Percentiles rank a stretch among this genome's conserved stretches.
Evolutionary conservation across 805 yeast genomes (phyloP).

Genomic region (Clavispora vitiphila): DNA sequence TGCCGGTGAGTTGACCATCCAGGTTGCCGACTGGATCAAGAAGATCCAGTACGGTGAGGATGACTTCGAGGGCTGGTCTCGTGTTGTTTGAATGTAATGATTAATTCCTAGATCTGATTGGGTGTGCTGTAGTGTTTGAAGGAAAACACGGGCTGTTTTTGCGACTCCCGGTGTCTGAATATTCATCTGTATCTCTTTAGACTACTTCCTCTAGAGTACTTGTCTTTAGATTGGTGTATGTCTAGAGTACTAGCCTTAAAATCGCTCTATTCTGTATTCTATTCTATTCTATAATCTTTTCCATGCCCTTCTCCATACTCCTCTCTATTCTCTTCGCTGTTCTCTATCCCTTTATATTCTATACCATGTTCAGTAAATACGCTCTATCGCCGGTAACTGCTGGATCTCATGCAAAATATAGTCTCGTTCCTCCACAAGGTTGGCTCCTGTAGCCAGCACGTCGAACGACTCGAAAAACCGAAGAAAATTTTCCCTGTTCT

Average conservation of each 20-base stretch:
- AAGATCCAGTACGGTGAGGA: constrained; percentile 86
- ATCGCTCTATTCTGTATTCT: too few species aligned
- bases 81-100: constrained; percentile 21
- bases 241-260: too few species aligned
- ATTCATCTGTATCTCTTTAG: too few species aligned
- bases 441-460: constrained; percentile 57
- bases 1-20: constrained; percentile 76
- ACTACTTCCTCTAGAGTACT: too few species aligned
- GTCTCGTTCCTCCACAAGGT: constrained; percentile 72
- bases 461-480: constrained; percentile 64
- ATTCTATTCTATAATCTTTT: too few species aligned
- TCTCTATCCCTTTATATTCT: too few species aligned
- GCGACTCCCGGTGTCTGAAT: too few species aligned
- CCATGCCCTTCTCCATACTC: too few species aligned
- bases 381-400: constrained; percentile 57
- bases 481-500: constrained; percentile 75
- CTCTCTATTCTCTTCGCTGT: too few species aligned
- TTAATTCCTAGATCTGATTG: neutral
- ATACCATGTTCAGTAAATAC: constrained; percentile 9
- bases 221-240: too few species aligned
- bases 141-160: too few species aligned
- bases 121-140: too few species aligned
- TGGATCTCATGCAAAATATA: constrained; percentile 74
- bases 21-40: constrained; percentile 79
- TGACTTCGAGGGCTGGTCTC: constrained; percentile 54